Conservation (phyloP, 805 yeast genomes). For the Starmera quercuum region DNA sequence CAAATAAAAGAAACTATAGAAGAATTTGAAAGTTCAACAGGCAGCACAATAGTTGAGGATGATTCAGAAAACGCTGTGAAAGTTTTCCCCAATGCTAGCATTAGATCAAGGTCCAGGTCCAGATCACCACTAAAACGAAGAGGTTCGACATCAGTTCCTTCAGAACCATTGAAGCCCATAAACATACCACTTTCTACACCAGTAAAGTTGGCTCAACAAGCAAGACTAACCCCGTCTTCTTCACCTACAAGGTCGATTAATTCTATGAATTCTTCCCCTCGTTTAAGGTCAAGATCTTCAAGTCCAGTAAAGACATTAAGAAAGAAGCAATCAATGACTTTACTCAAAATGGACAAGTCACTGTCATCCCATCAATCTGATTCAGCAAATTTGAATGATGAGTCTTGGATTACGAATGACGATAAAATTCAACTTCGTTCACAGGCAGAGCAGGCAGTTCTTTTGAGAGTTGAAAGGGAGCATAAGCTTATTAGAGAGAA, state of each 20-base stretch:
- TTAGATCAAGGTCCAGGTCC: conserved; percentile 14
- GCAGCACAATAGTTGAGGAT: conserved; percentile 2
- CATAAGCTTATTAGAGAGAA: conserved; percentile 4
- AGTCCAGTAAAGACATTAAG: conserved; percentile 17
- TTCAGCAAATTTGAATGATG: conserved; percentile 6
- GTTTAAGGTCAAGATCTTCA: conserved; percentile 16
- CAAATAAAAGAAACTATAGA: conserved; percentile 7
- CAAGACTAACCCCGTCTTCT: conserved; percentile 8
- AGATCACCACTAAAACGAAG: conserved; percentile 16
- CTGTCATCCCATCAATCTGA: conserved; percentile 2
- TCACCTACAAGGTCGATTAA: conserved; percentile 7
- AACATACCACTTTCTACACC: conserved; percentile 8
- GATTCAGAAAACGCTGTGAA: conserved; percentile 8
- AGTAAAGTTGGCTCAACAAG: conserved; percentile 5
- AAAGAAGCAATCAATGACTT: conserved; percentile 20
- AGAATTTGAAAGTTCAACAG: conserved; percentile 4
- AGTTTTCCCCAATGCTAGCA: conserved; percentile 8
- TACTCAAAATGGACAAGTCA: conserved; percentile 17
- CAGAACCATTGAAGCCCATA: conserved; percentile 2
- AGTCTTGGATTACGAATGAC: conserved; percentile 9
- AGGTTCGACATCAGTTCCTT: conserved; percentile 5
- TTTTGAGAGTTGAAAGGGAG: conserved; percentile 19
- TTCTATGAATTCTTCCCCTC: conserved; percentile 4
- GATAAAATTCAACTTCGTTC: conserved; percentile 8
- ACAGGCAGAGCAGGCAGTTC: conserved; percentile 20